Evolutionary conservation across 192 early-diverging fungal species (phyloP).

Genomic region (Geranomyces variabilis): DNA sequence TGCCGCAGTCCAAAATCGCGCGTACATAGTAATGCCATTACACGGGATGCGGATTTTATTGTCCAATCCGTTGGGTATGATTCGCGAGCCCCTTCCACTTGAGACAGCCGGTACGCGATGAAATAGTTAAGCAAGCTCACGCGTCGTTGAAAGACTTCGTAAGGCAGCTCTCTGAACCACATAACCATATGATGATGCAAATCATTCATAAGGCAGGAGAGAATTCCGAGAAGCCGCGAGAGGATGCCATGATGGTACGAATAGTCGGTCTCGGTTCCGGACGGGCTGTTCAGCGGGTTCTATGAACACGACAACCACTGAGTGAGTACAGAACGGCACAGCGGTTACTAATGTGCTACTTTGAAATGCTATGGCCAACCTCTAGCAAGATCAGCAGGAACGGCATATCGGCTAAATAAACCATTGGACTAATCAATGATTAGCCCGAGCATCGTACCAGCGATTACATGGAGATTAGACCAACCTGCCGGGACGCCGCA

Average conservation of each 20-base stretch:
- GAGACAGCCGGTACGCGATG: slow-evolving; percentile 78
- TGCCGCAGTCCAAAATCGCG: slow-evolving; percentile 4
- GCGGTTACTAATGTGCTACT: no score
- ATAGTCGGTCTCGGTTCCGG: no score
- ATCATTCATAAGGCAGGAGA: slow-evolving; percentile 80
- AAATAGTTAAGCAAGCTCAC: slow-evolving; percentile 85
- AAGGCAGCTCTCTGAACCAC: slow-evolving; percentile 75
- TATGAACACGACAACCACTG: no score
- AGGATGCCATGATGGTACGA: slow-evolving; percentile 84
- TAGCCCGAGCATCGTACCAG: no score
- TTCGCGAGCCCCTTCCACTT: slow-evolving; percentile 50
- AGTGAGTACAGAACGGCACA: no score
- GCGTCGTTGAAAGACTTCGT: slow-evolving; percentile 66
- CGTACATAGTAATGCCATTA: slow-evolving; percentile 87
- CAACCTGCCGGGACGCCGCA: slow-evolving; percentile 50
- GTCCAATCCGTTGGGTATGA: slow-evolving; percentile 86
- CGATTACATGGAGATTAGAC: neutral
- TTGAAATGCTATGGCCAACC: slow-evolving; percentile 46
- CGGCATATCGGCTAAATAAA: slow-evolving; percentile 59
- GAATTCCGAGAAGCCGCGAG: slow-evolving; percentile 76
- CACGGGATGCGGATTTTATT: slow-evolving; percentile 77
- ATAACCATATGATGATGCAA: slow-evolving; percentile 86
- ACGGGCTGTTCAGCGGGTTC: slow-evolving; percentile 65
- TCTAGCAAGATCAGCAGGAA: slow-evolving; percentile 87
- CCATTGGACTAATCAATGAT: no score